A percentile compares a stretch with the other conserved stretches of the same genome.
Conservation (phyloP, 2,329 filamentous ascomycete genomes). For the Esteya vermicola region DNA sequence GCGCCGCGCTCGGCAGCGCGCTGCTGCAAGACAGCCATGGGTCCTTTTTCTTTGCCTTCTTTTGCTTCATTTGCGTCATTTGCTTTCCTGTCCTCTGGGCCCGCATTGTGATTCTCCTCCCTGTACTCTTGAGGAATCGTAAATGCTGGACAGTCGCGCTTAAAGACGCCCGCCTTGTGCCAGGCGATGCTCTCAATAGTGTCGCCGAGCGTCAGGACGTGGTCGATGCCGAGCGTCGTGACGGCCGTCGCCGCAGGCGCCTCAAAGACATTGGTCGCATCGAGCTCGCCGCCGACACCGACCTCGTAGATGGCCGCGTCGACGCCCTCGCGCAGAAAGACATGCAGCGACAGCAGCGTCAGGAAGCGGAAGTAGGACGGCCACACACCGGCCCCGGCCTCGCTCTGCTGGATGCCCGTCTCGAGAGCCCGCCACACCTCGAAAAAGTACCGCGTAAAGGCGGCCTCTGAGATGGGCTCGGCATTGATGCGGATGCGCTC, state of each 20-base stretch:
- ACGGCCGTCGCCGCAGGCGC: constrained; percentile 44
- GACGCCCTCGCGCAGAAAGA: constrained; percentile 48
- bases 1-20: constrained; percentile 35
- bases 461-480: constrained; percentile 36
- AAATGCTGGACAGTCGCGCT: constrained; percentile 43
- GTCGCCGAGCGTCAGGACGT: constrained; percentile 46
- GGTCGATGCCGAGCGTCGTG: constrained; percentile 54
- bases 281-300: constrained; percentile 53
- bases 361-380: constrained; percentile 48
- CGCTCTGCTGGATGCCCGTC: constrained; percentile 14
- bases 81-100: too few species aligned
- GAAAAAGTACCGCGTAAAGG: constrained; percentile 54
- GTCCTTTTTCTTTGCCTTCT: neutral
- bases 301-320: constrained; percentile 52
- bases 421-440: constrained; percentile 44
- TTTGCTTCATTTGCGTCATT: too few species aligned
- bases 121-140: constrained; percentile 32
- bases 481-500: constrained; percentile 53
- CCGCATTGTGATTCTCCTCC: too few species aligned
- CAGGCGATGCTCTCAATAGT: constrained; percentile 54
- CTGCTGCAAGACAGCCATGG: constrained; percentile 32
- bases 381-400: constrained; percentile 21
- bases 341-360: constrained; percentile 52
- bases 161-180: constrained; percentile 62
- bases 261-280: constrained; percentile 52